Evolutionary conservation across 1,139 yeast species (phyloP).

Genomic region (Hyphopichia khmerensis): DNA sequence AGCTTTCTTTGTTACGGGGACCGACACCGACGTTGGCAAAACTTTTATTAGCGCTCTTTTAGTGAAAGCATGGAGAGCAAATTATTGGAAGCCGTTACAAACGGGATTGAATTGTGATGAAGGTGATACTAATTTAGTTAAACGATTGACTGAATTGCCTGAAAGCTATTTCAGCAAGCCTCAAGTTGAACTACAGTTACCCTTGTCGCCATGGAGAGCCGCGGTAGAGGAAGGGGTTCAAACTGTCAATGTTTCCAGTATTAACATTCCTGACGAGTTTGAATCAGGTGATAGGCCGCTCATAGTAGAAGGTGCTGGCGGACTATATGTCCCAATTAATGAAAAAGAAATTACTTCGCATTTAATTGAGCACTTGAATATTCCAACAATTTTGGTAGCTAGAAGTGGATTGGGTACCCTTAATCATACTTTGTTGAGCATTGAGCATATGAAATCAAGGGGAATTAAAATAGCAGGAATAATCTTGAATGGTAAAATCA

Average conservation of each 20-base stretch:
- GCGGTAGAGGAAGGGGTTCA: slow-evolving; percentile 3
- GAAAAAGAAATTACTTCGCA: slow-evolving; percentile 19
- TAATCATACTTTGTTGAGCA: slow-evolving; percentile 26
- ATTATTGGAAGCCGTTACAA: slow-evolving; percentile 31
- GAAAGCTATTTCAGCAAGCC: slow-evolving; percentile 11
- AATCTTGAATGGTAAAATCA: slow-evolving; percentile 20
- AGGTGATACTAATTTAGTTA: slow-evolving; percentile 23
- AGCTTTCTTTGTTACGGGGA: slow-evolving; percentile 25
- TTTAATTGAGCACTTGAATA: slow-evolving; percentile 16
- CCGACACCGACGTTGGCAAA: slow-evolving; percentile 32
- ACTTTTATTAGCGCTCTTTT: slow-evolving; percentile 24
- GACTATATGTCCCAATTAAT: slow-evolving; percentile 25
- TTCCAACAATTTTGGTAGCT: slow-evolving; percentile 23
- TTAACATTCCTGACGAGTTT: slow-evolving; percentile 13
- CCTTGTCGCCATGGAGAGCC: slow-evolving; percentile 29
- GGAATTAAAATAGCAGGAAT: slow-evolving; percentile 18
- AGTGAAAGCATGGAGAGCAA: slow-evolving; percentile 21
- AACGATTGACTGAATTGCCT: slow-evolving; percentile 9
- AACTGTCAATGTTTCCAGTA: slow-evolving; percentile 7
- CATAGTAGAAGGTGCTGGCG: slow-evolving; percentile 33
- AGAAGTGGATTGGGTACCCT: slow-evolving; percentile 27
- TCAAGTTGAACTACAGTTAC: slow-evolving; percentile 15
- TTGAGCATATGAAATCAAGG: slow-evolving; percentile 17
- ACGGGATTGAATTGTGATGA: slow-evolving; percentile 24
- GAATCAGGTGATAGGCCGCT: slow-evolving; percentile 9